These are phyloP conservation scores for Exophiala oligosperma DNA, from an alignment of 2,329 filamentous ascomycete genomes.

Conservation along the genomic window DNA sequence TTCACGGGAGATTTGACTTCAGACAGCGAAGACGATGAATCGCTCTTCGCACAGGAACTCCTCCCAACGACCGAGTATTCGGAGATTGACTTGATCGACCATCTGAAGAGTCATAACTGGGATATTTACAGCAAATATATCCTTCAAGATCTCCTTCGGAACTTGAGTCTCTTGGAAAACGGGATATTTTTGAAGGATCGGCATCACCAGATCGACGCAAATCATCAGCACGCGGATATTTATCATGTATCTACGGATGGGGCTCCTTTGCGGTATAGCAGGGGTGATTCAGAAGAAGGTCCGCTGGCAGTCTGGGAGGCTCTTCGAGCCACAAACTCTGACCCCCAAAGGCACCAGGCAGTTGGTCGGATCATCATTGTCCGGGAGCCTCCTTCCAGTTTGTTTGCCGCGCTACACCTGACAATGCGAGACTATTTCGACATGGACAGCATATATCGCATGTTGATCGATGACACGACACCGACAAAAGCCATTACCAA, in stretches of 20 bases:
- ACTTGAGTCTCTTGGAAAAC: constrained; percentile 38
- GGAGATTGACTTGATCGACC: constrained; percentile 46
- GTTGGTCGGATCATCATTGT: constrained; percentile 62
- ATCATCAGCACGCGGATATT: constrained; percentile 57
- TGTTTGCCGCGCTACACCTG: constrained; percentile 60
- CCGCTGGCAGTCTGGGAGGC: constrained; percentile 37
- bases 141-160: constrained; percentile 44
- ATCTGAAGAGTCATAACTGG: constrained; percentile 47
- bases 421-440: constrained; percentile 60
- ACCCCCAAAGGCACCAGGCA: constrained; percentile 42
- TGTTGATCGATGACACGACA: constrained; percentile 53
- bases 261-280: constrained; percentile 37
- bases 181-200: constrained; percentile 40
- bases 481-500: constrained; percentile 46
- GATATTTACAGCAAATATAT: constrained; percentile 42
- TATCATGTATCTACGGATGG: constrained; percentile 57
- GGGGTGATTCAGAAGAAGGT: constrained; percentile 35
- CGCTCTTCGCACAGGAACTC: constrained; percentile 41
- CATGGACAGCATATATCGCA: constrained; percentile 60
- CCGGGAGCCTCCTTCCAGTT: constrained; percentile 60
- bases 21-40: constrained; percentile 40
- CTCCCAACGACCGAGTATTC: constrained; percentile 42
- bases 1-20: constrained; percentile 36
- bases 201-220: constrained; percentile 43
- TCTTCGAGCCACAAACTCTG: constrained; percentile 38